A percentile compares a stretch with the other conserved stretches of the same genome.
Conservation (phyloP, 148 eudicot species). For the Heliosperma pusillum region DNA sequence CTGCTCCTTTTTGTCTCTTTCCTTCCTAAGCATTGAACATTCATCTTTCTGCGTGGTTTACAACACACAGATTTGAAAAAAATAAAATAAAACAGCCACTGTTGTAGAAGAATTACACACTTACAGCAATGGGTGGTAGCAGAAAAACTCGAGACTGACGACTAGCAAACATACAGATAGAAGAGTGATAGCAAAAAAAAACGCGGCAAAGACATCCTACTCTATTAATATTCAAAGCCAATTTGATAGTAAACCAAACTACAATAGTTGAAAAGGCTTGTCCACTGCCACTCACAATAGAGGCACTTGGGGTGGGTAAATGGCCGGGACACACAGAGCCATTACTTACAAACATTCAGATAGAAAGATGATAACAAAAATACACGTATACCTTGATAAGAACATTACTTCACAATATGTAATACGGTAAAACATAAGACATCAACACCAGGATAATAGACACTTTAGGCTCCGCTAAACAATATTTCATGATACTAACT, state of each 20-base stretch:
- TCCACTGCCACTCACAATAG: not conserved
- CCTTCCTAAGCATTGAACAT: constrained; percentile 56
- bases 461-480: not conserved
- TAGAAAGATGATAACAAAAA: not conserved
- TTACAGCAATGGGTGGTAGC: not conserved
- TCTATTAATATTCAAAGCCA: not conserved
- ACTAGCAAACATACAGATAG: no score
- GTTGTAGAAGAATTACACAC: not conserved
- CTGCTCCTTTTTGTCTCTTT: constrained; percentile 55
- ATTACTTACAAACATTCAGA: not conserved
- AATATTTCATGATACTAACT: not conserved
- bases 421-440: not conserved
- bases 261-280: not conserved
- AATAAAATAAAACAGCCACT: not conserved
- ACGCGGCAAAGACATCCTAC: not conserved
- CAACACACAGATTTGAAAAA: not conserved
- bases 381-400: not conserved
- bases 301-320: not conserved
- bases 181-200: no score
- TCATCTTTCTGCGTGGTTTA: constrained; percentile 56
- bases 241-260: not conserved
- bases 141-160: not conserved
- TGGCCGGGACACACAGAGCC: not conserved
- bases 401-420: not conserved
- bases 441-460: not conserved